Evolutionary conservation across 306 rosid genomes (phyloP).

Genomic region (Fragaria iinumae): DNA sequence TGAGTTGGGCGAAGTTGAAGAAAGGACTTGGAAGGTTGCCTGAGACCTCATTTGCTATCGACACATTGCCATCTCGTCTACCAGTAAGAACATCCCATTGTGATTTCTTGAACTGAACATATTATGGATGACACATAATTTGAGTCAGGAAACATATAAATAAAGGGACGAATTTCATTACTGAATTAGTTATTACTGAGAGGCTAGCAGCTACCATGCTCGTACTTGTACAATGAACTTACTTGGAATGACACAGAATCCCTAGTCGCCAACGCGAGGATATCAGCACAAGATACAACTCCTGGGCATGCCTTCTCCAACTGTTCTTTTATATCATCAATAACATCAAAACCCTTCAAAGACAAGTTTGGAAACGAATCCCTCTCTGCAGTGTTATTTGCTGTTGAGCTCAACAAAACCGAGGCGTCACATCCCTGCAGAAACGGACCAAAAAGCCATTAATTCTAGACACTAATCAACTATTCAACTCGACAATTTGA

Average conservation of each 20-base stretch:
- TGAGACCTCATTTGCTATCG: slow-evolving; percentile 23
- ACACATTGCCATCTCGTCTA: slow-evolving; percentile 60
- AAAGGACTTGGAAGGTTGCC: slow-evolving; percentile 42
- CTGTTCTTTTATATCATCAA: slow-evolving; percentile 44
- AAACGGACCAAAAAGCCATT: background rate
- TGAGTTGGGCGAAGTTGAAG: slow-evolving; percentile 46
- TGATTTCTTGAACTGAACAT: slow-evolving; percentile 38
- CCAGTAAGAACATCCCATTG: slow-evolving; percentile 63
- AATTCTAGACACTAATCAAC: background rate
- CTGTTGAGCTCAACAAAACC: slow-evolving; percentile 47
- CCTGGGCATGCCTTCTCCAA: slow-evolving; percentile 44
- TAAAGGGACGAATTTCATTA: background rate
- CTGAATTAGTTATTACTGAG: background rate
- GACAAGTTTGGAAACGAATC: slow-evolving; percentile 43
- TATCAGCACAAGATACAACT: slow-evolving; percentile 65
- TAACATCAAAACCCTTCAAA: slow-evolving; percentile 48
- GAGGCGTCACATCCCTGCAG: slow-evolving; percentile 67
- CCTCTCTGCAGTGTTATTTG: slow-evolving; percentile 40
- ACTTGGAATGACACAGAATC: slow-evolving; percentile 50
- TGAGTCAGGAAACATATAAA: background rate
- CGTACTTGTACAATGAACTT: background rate
- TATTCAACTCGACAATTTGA: background rate
- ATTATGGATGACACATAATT: background rate
- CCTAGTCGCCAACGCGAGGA: slow-evolving; percentile 50
- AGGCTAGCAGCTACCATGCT: background rate